Evolutionary conservation across 164 flowering plant genomes (phyloP).

Genomic region (Dillenia turbinata): DNA sequence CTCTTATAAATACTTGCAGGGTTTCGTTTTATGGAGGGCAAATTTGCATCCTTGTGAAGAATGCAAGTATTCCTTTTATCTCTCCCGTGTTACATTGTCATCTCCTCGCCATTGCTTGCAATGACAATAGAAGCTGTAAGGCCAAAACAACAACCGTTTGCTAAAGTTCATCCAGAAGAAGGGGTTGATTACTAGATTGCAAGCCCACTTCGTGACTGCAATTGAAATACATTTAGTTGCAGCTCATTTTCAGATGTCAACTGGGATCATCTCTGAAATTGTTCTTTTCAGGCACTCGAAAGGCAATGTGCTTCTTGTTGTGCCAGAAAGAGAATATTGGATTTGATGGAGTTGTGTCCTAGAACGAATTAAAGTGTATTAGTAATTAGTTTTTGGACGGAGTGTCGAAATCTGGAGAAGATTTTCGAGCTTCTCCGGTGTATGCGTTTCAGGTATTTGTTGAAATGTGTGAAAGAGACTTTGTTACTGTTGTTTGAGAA

Average conservation of each 20-base stretch:
- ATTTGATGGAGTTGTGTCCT: constrained; percentile 4
- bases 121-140: constrained; percentile 59
- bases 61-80: too few relatives aligned
- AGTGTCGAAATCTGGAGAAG: too few relatives aligned
- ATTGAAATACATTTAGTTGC: constrained; percentile 35
- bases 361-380: not conserved
- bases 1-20: too few relatives aligned
- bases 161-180: constrained; percentile 93
- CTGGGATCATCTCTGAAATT: constrained; percentile 42
- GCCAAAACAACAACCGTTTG: constrained; percentile 95
- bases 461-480: constrained; percentile 29
- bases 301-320: constrained; percentile 20
- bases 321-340: constrained; percentile 1
- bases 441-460: constrained; percentile 27
- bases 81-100: constrained; percentile 23
- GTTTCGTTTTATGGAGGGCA: too few relatives aligned
- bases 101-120: constrained; percentile 43
- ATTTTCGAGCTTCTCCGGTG: too few relatives aligned
- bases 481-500: not conserved
- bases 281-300: constrained; percentile 33
- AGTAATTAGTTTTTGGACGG: constrained; percentile 1
- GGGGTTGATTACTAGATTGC: constrained; percentile 41
- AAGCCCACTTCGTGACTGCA: constrained; percentile 51
- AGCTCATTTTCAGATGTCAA: constrained; percentile 56
- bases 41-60: too few relatives aligned